Conservation (phyloP, 1,284 basidiomycete genomes). For the Ceratobasidium theobromae region DNA sequence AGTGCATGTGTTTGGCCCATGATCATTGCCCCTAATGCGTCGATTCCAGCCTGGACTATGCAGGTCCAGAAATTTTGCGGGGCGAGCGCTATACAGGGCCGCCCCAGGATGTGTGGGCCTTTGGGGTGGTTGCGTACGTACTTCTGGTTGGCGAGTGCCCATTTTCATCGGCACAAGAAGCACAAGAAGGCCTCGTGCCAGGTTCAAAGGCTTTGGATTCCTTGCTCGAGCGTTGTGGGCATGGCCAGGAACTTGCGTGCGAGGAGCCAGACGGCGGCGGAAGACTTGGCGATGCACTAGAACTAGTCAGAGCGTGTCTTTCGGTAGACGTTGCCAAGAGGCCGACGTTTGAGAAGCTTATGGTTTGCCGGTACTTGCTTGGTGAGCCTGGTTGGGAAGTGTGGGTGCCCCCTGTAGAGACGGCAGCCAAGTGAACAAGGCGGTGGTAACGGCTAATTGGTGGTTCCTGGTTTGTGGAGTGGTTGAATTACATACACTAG, state of each 20-base stretch:
- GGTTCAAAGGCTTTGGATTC: constrained; percentile 55
- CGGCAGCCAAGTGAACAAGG: constrained; percentile 17
- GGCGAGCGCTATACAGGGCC: constrained; percentile 95
- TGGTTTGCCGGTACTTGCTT: constrained; percentile 73
- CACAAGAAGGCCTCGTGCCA: constrained; percentile 71
- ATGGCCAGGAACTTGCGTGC: constrained; percentile 53
- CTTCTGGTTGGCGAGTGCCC: constrained; percentile 94
- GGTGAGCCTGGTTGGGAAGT: constrained; percentile 65
- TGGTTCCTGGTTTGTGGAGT: not conserved
- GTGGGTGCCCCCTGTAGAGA: not conserved
- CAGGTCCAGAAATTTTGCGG: constrained; percentile 93
- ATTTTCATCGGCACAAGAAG: constrained; percentile 83
- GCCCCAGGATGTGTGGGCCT: constrained; percentile 98
- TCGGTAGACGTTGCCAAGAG: constrained; percentile 67
- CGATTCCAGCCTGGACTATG: constrained; percentile 80
- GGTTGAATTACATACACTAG: not conserved
- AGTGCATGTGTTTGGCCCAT: constrained; percentile 44
- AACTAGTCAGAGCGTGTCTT: constrained; percentile 77
- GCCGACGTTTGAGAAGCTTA: constrained; percentile 80
- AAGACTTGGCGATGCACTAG: constrained; percentile 76
- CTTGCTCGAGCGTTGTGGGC: constrained; percentile 49
- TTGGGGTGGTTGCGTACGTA: constrained; percentile 97
- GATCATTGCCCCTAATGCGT: not conserved
- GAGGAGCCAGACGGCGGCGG: constrained; percentile 76
- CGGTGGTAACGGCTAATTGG: not conserved